Evolutionary conservation across 2,329 filamentous ascomycete species (phyloP).

Genomic region (Arthrobotrys pseudoclavata): DNA sequence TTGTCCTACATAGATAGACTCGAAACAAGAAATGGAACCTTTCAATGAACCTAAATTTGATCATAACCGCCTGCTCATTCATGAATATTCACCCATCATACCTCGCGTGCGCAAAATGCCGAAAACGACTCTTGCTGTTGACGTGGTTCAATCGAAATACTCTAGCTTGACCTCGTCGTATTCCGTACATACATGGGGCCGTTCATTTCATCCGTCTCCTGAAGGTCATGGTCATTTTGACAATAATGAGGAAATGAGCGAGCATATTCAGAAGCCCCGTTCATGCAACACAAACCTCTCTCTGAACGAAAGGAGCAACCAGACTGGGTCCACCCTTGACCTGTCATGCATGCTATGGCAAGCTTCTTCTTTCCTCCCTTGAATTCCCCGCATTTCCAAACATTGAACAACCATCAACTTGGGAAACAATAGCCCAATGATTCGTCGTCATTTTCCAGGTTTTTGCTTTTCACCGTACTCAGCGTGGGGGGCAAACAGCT

Average conservation of each 20-base stretch:
- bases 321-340: conserved; percentile 48
- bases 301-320: conserved; percentile 33
- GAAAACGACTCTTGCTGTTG: conserved; percentile 35
- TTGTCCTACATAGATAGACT: conserved; percentile 56
- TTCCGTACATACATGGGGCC: conserved; percentile 14
- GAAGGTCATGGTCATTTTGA: conserved; percentile 18
- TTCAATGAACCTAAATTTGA: conserved; percentile 27
- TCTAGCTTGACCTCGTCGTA: conserved; percentile 14
- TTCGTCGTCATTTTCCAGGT: conserved; percentile 52
- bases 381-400: conserved; percentile 61
- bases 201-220: conserved; percentile 48
- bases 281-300: conserved; percentile 52
- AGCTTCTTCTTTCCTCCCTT: conserved; percentile 30
- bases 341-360: conserved; percentile 48
- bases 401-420: conserved; percentile 55
- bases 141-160: conserved; percentile 46
- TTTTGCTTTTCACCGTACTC: conserved; percentile 35
- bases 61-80: not conserved
- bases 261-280: conserved; percentile 30
- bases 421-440: conserved; percentile 42
- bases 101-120: conserved; percentile 15
- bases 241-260: conserved; percentile 19
- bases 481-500: conserved; percentile 40
- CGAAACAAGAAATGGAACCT: conserved; percentile 56
- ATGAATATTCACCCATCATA: not conserved